Percentiles rank a stretch among this genome's conserved stretches.
Evolutionary conservation across 176 grass and related monocot species (phyloP).

Genomic region (Chloris gayana): DNA sequence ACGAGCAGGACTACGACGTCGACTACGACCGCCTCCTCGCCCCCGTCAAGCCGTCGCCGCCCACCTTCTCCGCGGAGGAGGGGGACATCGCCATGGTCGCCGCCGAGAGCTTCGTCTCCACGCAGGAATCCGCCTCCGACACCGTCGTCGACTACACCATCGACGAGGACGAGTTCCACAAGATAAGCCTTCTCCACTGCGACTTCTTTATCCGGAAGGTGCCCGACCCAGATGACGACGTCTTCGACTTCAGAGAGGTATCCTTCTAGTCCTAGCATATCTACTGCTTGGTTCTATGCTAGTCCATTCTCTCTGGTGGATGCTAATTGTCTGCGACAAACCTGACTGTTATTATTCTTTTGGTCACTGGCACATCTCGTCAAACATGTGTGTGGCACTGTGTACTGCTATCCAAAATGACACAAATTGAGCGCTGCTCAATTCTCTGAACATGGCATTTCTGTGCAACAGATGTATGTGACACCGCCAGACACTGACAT

Average conservation of each 20-base stretch:
- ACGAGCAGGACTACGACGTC: constrained; percentile 95
- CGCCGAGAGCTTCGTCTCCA: constrained; percentile 73
- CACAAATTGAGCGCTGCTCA: neutral
- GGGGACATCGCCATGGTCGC: constrained; percentile 72
- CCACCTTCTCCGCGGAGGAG: constrained; percentile 18
- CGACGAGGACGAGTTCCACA: constrained; percentile 94
- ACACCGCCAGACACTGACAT: constrained; percentile 81
- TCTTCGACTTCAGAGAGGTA: constrained; percentile 95
- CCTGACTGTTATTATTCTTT: neutral
- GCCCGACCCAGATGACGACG: constrained; percentile 75
- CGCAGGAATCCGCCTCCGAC: constrained; percentile 67
- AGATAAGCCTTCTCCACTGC: constrained; percentile 74
- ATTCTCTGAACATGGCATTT: constrained; percentile 32
- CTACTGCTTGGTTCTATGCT: neutral
- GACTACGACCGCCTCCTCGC: constrained; percentile 87
- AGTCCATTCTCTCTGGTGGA: neutral
- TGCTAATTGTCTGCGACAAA: neutral
- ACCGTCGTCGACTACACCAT: constrained; percentile 80
- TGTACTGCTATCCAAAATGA: neutral
- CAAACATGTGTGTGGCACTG: neutral
- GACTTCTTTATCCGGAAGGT: constrained; percentile 88
- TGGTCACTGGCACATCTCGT: constrained; percentile 10
- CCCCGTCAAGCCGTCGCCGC: constrained; percentile 18
- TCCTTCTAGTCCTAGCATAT: neutral
- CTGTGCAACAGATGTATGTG: constrained; percentile 82